phyloP scores from a whole-genome alignment of 2,329 filamentous ascomycete species.

The Cercospora berteroae region DNA sequence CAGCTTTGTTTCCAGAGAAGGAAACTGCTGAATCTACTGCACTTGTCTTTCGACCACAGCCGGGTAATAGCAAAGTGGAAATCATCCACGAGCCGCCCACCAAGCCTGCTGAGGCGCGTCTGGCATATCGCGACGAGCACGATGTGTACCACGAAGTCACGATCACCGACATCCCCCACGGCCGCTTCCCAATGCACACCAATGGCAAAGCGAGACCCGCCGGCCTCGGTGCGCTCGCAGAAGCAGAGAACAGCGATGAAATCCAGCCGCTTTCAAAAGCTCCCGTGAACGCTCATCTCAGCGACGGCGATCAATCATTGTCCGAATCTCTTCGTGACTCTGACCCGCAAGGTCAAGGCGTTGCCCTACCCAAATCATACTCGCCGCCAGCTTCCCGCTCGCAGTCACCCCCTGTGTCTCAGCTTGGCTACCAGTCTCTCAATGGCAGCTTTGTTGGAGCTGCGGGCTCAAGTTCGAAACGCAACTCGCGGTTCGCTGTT shows the following conservation, averaged over 20 bases:
- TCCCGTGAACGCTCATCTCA: background rate
- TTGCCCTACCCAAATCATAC: constrained; percentile 3
- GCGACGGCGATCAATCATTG: constrained; percentile 1
- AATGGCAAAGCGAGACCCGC: constrained; percentile 13
- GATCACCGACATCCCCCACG: constrained; percentile 21
- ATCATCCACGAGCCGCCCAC: constrained; percentile 25
- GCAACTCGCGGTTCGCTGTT: constrained; percentile 12
- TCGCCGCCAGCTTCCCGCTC: constrained; percentile 9
- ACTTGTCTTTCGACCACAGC: constrained; percentile 14
- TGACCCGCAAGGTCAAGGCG: constrained; percentile 15
- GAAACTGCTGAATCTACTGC: constrained; percentile 12
- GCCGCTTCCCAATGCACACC: constrained; percentile 16
- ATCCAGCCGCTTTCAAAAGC: background rate
- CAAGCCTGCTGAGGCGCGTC: constrained; percentile 19
- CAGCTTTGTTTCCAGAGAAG: constrained; percentile 11
- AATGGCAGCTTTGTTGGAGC: constrained; percentile 6
- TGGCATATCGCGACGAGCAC: constrained; percentile 24
- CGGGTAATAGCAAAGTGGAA: constrained; percentile 18
- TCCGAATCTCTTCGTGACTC: constrained; percentile 15
- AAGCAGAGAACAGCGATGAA: constrained; percentile 13
- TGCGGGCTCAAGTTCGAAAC: constrained; percentile 8
- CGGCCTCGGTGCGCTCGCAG: constrained; percentile 13
- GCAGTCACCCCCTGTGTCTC: constrained; percentile 11
- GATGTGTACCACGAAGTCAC: constrained; percentile 25
- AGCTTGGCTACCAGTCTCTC: constrained; percentile 5